Percentiles rank a stretch among this genome's conserved stretches.
Conservation (phyloP, 305 asterid species). For the Fraxinus xanthoxyloides region DNA sequence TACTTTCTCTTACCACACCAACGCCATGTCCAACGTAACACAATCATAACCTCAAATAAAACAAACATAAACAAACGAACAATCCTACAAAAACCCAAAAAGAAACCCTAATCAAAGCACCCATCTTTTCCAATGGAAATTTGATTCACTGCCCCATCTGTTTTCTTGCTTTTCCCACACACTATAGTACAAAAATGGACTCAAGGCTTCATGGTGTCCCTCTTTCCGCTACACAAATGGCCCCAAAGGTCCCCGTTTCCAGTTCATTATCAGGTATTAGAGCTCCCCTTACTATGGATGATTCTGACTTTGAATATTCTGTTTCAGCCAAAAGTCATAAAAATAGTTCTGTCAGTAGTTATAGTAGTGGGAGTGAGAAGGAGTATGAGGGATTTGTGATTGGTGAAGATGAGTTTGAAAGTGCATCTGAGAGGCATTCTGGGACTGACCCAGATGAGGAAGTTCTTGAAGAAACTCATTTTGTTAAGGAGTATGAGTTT, state of each 20-base stretch:
- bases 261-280: constrained; percentile 65
- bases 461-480: constrained; percentile 35
- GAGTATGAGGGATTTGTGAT: constrained; percentile 52
- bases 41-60: constrained; percentile 31
- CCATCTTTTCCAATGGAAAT: constrained; percentile 25
- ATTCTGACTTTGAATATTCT: constrained; percentile 67
- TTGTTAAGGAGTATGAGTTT: constrained; percentile 32
- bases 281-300: constrained; percentile 90
- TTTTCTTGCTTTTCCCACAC: constrained; percentile 15
- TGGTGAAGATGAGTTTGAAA: constrained; percentile 53
- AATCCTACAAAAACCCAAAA: constrained; percentile 27
- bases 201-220: constrained; percentile 54
- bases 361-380: constrained; percentile 47
- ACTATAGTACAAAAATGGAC: constrained; percentile 31
- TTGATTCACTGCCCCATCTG: constrained; percentile 12
- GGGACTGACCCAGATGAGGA: constrained; percentile 34
- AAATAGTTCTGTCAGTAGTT: constrained; percentile 40
- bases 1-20: constrained; percentile 22
- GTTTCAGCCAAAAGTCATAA: constrained; percentile 30
- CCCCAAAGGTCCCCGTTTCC: constrained; percentile 41
- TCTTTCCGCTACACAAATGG: constrained; percentile 46
- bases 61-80: constrained; percentile 22
- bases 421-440: constrained; percentile 34
- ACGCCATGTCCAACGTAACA: constrained; percentile 3
- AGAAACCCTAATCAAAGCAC: constrained; percentile 24